phyloP scores from a whole-genome alignment of 345 rosid genomes.

The Eucalyptus caleyi region DNA sequence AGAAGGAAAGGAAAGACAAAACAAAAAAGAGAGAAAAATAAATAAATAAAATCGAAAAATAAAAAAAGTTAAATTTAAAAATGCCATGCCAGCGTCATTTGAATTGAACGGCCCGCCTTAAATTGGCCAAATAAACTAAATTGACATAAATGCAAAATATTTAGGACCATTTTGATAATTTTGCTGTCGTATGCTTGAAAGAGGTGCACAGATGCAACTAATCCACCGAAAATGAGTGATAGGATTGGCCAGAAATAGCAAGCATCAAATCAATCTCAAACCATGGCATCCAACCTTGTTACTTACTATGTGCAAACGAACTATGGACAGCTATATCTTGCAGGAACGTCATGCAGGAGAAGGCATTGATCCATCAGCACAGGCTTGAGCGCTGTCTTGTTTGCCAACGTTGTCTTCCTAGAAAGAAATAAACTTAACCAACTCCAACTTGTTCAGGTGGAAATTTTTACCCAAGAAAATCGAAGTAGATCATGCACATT shows the following conservation, averaged over 20 bases:
- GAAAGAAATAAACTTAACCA: not conserved
- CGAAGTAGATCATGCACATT: not conserved
- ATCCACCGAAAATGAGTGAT: not conserved
- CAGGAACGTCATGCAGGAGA: not conserved
- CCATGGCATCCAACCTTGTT: not conserved
- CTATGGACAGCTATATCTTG: not conserved
- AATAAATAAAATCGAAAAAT: too few relatives aligned
- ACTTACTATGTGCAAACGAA: not conserved
- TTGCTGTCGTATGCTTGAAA: not conserved
- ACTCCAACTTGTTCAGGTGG: not conserved
- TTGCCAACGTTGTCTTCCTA: not conserved
- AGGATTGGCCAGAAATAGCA: not conserved
- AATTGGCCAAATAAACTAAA: too few relatives aligned
- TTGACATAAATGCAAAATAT: too few relatives aligned
- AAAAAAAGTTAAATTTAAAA: too few relatives aligned
- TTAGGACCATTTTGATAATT: too few relatives aligned
- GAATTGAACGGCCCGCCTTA: accelerated
- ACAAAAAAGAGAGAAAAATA: too few relatives aligned
- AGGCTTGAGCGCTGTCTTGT: not conserved
- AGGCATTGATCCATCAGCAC: not conserved
- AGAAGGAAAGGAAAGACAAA: too few relatives aligned
- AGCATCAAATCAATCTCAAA: not conserved
- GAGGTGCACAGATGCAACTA: not conserved
- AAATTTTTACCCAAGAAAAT: not conserved
- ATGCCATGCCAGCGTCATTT: accelerated